Percentiles rank a stretch among this genome's conserved stretches.
phyloP scores from a whole-genome alignment of 1,139 yeast genomes.

The Torulaspora pretoriensis region DNA sequence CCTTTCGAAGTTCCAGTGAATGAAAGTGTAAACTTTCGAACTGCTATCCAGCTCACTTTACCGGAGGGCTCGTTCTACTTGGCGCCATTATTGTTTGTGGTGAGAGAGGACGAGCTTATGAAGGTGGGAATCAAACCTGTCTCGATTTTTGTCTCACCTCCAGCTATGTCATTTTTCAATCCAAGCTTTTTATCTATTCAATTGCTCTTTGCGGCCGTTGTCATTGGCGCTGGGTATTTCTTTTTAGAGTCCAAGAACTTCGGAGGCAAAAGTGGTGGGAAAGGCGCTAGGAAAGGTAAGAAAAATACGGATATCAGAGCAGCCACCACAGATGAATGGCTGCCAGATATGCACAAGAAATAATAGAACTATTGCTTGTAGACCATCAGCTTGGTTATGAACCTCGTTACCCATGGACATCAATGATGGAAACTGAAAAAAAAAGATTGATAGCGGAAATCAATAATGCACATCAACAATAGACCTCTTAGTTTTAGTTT shows the following conservation, averaged over 20 bases:
- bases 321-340: slow-evolving; percentile 50
- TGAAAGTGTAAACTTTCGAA: slow-evolving; percentile 47
- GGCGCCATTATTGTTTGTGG: slow-evolving; percentile 56
- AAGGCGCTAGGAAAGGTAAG: slow-evolving; percentile 16
- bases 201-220: slow-evolving; percentile 47
- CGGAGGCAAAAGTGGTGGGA: slow-evolving; percentile 27
- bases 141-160: slow-evolving; percentile 57
- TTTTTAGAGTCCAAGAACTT: slow-evolving; percentile 43
- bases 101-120: slow-evolving; percentile 50
- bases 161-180: slow-evolving; percentile 63
- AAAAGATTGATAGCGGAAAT: too few species aligned
- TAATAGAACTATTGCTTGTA: slow-evolving; percentile 6
- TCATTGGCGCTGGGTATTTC: slow-evolving; percentile 50
- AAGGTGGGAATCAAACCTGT: slow-evolving; percentile 57
- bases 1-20: slow-evolving; percentile 54
- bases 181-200: slow-evolving; percentile 68
- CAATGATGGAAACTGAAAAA: too few species aligned
- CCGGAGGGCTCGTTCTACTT: slow-evolving; percentile 56
- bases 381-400: too few species aligned
- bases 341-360: slow-evolving; percentile 49
- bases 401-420: not conserved
- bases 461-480: too few species aligned
- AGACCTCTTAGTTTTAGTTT: not conserved
- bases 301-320: slow-evolving; percentile 21
- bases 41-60: slow-evolving; percentile 53